These are phyloP conservation scores for Torulaspora quercuum DNA, from an alignment of 805 yeast genomes.

Conservation along the genomic window DNA sequence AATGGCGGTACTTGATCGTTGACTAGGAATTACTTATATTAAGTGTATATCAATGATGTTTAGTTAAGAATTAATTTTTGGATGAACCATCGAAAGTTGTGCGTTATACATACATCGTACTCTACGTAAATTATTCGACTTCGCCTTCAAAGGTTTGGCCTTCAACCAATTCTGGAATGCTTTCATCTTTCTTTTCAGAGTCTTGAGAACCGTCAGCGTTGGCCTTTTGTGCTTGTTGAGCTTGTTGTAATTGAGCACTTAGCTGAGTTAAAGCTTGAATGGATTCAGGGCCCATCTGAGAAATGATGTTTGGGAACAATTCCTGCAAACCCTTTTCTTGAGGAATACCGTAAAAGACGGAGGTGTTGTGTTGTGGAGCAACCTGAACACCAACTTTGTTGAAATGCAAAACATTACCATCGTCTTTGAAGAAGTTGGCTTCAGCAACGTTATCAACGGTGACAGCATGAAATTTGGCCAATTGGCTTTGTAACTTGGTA, in stretches of 20 bases:
- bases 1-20: too few species aligned
- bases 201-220: slow-evolving; percentile 45
- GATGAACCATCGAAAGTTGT: too few species aligned
- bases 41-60: too few species aligned
- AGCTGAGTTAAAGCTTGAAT: slow-evolving; percentile 81
- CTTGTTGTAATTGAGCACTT: slow-evolving; percentile 80
- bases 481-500: slow-evolving; percentile 82
- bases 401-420: slow-evolving; percentile 94
- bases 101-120: too few species aligned
- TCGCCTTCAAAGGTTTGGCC: slow-evolving; percentile 66
- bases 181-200: slow-evolving; percentile 43
- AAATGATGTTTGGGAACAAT: slow-evolving; percentile 88
- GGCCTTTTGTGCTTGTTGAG: slow-evolving; percentile 47
- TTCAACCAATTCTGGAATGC: slow-evolving; percentile 58
- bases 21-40: too few species aligned
- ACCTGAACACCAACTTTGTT: slow-evolving; percentile 95
- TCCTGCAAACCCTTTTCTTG: slow-evolving; percentile 90
- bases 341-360: slow-evolving; percentile 91
- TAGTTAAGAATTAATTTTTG: too few species aligned
- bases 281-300: slow-evolving; percentile 95
- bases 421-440: slow-evolving; percentile 96
- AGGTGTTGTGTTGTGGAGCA: slow-evolving; percentile 85
- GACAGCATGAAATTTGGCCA: slow-evolving; percentile 85
- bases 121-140: slow-evolving; percentile 12
- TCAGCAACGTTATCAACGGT: slow-evolving; percentile 88